Conservation (phyloP, 305 asterid species). For the Fraxinus xanthoxyloides region DNA sequence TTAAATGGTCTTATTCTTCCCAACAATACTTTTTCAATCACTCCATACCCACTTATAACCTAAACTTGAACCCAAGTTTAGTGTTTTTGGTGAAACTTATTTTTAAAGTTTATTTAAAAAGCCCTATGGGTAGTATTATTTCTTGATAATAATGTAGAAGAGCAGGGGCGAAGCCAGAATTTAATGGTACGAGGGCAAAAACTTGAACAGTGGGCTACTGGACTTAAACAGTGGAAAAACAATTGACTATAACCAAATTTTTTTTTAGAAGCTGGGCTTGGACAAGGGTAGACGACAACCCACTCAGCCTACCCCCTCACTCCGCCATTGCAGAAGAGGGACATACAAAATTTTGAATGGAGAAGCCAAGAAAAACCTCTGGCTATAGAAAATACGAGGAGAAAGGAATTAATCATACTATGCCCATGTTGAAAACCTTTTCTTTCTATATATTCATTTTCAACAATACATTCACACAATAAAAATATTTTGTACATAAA, state of each 20-base stretch:
- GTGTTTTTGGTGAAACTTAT: not conserved
- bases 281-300: no score
- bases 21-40: not conserved
- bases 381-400: not conserved
- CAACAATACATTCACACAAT: not conserved
- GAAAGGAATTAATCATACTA: not conserved
- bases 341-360: no score
- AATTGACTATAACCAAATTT: no score
- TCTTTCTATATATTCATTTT: not conserved
- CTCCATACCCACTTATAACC: not conserved
- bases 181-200: no score
- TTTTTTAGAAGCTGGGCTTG: no score
- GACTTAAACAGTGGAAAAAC: no score
- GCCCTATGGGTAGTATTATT: not conserved
- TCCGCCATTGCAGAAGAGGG: no score
- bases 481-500: no score
- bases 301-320: no score
- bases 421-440: not conserved
- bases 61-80: not conserved
- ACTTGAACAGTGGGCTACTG: no score
- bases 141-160: no score
- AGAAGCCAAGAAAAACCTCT: not conserved
- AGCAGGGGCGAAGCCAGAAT: no score
- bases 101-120: not conserved
- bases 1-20: not conserved